These are phyloP conservation scores for Rhipidocladum racemiflorum DNA, from an alignment of 176 grass and related monocot species.

Conservation along the genomic window DNA sequence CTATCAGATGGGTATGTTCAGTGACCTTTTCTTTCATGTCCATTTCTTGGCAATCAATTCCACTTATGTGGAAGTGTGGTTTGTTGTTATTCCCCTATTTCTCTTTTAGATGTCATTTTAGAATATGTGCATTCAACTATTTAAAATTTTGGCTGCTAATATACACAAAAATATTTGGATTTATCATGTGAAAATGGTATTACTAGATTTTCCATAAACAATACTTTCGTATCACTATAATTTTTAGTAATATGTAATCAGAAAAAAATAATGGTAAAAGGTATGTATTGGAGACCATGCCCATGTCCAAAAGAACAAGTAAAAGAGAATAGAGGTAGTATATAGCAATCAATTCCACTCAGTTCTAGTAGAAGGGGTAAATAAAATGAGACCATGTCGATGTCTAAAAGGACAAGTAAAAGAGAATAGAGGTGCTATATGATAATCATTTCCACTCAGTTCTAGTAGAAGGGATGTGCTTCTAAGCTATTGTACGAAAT, in stretches of 20 bases:
- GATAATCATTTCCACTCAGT: neutral
- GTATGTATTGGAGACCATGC: neutral
- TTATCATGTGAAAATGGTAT: neutral
- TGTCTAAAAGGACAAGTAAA: neutral
- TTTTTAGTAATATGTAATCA: neutral
- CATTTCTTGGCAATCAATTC: neutral
- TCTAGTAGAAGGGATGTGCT: neutral
- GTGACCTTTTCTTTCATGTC: neutral
- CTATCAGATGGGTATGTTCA: conserved; percentile 92
- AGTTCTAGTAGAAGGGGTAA: no score
- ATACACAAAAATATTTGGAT: neutral
- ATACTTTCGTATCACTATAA: neutral
- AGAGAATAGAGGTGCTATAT: neutral
- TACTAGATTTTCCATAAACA: neutral
- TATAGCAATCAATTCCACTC: neutral
- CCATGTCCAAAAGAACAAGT: neutral
- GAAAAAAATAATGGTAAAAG: neutral
- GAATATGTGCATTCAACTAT: neutral
- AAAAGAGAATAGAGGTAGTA: neutral
- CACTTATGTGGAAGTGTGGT: neutral
- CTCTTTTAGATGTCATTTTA: neutral
- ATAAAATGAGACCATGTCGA: no score
- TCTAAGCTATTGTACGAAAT: neutral
- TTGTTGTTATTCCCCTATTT: neutral
- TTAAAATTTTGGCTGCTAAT: neutral